phyloP scores from a whole-genome alignment of 106 monocot species.

The Dactylorhiza incarnata region DNA sequence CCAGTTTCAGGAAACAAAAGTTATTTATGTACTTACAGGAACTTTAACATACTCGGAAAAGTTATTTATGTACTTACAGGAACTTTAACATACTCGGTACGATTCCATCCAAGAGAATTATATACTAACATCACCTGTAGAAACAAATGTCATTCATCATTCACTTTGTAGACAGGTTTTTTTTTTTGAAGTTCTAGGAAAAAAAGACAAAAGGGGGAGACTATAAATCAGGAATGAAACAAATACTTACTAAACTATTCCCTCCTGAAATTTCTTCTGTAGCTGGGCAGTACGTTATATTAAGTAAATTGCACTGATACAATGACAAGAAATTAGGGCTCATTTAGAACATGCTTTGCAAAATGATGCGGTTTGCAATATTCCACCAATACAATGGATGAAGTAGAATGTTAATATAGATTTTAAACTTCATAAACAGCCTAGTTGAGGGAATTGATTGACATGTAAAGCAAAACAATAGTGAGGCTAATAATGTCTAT shows the following conservation, averaged over 20 bases:
- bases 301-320: constrained; percentile 63
- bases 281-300: constrained; percentile 75
- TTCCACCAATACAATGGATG: too few relatives aligned
- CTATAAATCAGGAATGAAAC: not conserved
- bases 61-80: constrained; percentile 37
- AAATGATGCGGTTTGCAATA: too few relatives aligned
- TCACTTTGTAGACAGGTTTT: not conserved
- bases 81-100: constrained; percentile 30
- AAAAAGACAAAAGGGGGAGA: not conserved
- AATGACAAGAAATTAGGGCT: constrained; percentile 2
- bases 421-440: too few relatives aligned
- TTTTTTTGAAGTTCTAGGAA: not conserved
- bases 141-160: not conserved
- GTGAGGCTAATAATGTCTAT: too few relatives aligned
- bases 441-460: too few relatives aligned
- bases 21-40: constrained; percentile 22
- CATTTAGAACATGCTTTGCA: not conserved
- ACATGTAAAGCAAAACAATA: too few relatives aligned
- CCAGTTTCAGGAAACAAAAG: not conserved
- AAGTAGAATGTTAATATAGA: too few relatives aligned
- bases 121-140: constrained; percentile 36
- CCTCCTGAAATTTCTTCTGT: constrained; percentile 45
- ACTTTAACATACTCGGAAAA: constrained; percentile 33
- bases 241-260: constrained; percentile 44
- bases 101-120: constrained; percentile 47